Percentiles rank a stretch among this genome's conserved stretches.
Evolutionary conservation across 1,139 yeast species (phyloP).

Genomic region (Diutina sp.): DNA sequence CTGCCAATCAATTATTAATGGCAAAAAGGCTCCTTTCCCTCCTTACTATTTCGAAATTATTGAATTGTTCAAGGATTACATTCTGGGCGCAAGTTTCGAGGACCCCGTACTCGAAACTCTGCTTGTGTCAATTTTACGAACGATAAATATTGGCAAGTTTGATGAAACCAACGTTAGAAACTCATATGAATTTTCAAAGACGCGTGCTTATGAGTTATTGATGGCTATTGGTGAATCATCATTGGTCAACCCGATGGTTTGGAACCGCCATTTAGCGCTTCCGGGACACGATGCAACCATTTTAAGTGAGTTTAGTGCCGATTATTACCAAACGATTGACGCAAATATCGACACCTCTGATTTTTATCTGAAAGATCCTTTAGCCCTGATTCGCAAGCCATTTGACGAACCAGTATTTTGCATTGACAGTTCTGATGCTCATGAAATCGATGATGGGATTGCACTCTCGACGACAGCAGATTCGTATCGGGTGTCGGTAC

Average conservation of each 20-base stretch:
- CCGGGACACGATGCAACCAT: constrained; percentile 26
- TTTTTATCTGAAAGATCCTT: constrained; percentile 23
- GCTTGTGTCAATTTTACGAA: constrained; percentile 22
- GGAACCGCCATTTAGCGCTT: constrained; percentile 28
- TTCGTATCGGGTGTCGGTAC: constrained; percentile 42
- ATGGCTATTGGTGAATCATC: constrained; percentile 9
- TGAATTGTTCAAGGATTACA: constrained; percentile 33
- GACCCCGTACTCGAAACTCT: constrained; percentile 24
- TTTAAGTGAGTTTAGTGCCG: constrained; percentile 27
- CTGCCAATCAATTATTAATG: constrained; percentile 9
- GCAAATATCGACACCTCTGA: constrained; percentile 8
- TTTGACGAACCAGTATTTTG: constrained; percentile 54
- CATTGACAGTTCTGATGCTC: constrained; percentile 71
- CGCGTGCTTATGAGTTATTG: constrained; percentile 36
- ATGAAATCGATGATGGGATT: constrained; percentile 91
- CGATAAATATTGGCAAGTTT: constrained; percentile 15
- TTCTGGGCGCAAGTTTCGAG: constrained; percentile 33
- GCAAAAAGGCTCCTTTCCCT: constrained; percentile 1
- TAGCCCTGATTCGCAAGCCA: constrained; percentile 17
- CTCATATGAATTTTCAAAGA: constrained; percentile 30
- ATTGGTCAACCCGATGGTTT: constrained; percentile 33
- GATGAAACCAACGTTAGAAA: constrained; percentile 7
- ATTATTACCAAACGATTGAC: constrained; percentile 25
- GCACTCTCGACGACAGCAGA: constrained; percentile 34
- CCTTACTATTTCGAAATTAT: constrained; percentile 19